Base-by-base conservation (phyloP, 2,329 filamentous ascomycete species). In the Cucurbitaria berberidis region DNA sequence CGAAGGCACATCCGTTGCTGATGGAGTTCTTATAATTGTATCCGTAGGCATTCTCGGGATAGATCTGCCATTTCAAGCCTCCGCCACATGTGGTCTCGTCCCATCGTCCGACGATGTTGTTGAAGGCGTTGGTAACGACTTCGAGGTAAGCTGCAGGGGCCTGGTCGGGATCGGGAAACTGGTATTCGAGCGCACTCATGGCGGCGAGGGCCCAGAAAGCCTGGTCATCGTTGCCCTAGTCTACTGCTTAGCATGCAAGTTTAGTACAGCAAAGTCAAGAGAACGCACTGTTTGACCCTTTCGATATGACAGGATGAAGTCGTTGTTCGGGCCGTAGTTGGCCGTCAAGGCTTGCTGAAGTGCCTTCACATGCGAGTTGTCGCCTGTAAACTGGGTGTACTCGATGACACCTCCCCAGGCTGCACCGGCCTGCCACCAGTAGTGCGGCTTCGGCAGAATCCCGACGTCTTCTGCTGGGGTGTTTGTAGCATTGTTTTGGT, bases 11-110 rank as follows among this genome's bases (percentile, higher is more conserved):
- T 36, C 89, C 90, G 72, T 95, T 95, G 56, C 87, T 87, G 63
- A 93, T 85, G 15, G 86, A 83, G 77, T 93, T 93, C 76, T 93
- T 95, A 82, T 96, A 95, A 67, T 86, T 82, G 71, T 92, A 87
- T 13, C 91, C 91, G 39, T 71, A 69, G 57, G 86, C 86, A 70
- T 96, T 93, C 64, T 83, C 84, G 1, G 82, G 77, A 72, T 88
- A 93, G 62, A 96, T 91, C 77, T 96, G 91, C 90, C 90, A 93
- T 51, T 85, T 81, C 41, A 95, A 77, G 4, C 91, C 91, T 55
- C 91, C 91, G 22, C 80, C 81, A 66, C 91, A 96, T 34, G 78
- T 75, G 0, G 79, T 77, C 0, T 77, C 81, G 69, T 93, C 86
- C 91, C 91, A 95, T 40, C 91, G 84, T 19, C 74, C 74, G 5